Percentiles rank a stretch among this genome's conserved stretches.
These are phyloP conservation scores for Talaromyces islandicus DNA, from an alignment of 2,329 filamentous ascomycete genomes.

Conservation along the genomic window DNA sequence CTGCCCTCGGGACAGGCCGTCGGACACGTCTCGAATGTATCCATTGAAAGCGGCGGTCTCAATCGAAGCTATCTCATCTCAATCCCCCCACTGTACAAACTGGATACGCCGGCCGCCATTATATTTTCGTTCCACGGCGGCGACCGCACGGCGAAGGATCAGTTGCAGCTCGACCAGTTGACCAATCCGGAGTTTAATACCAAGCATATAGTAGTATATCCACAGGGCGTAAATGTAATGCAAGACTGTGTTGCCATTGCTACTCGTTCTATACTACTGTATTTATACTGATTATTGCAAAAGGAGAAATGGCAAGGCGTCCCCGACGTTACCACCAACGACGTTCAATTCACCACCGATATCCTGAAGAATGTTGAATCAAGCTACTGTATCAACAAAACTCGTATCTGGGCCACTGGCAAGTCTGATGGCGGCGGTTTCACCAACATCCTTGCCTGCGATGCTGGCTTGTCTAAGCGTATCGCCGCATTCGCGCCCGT, in stretches of 20 bases:
- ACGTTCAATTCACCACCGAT: conserved; percentile 4
- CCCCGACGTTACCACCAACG: background rate
- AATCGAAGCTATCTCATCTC: background rate
- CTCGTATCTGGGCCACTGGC: conserved; percentile 42
- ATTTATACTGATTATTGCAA: background rate
- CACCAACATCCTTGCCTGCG: conserved; percentile 43
- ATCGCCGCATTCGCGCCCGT: conserved; percentile 48
- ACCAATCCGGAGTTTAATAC: background rate
- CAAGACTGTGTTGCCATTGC: background rate
- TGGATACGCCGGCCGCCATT: background rate
- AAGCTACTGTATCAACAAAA: conserved; percentile 41
- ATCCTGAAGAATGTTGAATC: background rate
- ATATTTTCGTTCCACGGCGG: conserved; percentile 1
- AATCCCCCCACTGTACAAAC: background rate
- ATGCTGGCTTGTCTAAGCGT: conserved; percentile 31
- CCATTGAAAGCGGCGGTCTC: background rate
- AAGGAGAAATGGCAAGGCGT: conserved; percentile 7
- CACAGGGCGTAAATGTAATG: conserved; percentile 3
- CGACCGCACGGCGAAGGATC: background rate
- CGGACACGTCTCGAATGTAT: background rate
- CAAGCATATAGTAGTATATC: background rate
- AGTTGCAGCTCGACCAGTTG: background rate
- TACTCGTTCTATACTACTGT: background rate
- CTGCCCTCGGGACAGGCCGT: background rate
- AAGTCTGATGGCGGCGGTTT: conserved; percentile 54